These are phyloP conservation scores for Zymoseptoria pseudotritici DNA, from an alignment of 2,329 filamentous ascomycete genomes.

Conservation along the genomic window DNA sequence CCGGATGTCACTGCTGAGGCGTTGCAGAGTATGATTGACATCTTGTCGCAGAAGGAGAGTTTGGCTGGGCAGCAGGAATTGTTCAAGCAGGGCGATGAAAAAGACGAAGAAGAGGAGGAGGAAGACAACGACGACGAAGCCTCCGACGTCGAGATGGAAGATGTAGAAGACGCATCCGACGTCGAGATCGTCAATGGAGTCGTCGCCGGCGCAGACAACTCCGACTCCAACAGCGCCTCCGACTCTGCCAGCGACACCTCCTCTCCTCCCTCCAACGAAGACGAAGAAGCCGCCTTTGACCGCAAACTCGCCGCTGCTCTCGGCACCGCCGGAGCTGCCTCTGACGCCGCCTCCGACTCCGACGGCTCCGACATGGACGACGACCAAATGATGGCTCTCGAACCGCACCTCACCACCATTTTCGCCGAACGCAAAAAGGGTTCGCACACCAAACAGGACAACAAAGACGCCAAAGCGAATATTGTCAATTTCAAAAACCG, in stretches of 20 bases:
- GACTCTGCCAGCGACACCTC: slow-evolving; percentile 21
- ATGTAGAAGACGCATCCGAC: slow-evolving; percentile 31
- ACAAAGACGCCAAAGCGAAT: slow-evolving; percentile 78
- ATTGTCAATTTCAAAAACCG: slow-evolving; percentile 94
- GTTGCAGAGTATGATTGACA: slow-evolving; percentile 58
- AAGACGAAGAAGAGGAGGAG: slow-evolving; percentile 17
- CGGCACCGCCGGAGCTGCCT: slow-evolving; percentile 62
- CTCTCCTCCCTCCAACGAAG: slow-evolving; percentile 27
- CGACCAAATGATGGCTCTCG: slow-evolving; percentile 87
- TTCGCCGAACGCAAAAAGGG: slow-evolving; percentile 67
- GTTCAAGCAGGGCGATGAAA: slow-evolving; percentile 54
- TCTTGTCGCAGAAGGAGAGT: slow-evolving; percentile 72
- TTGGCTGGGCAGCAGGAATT: slow-evolving; percentile 76
- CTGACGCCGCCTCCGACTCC: slow-evolving; percentile 56
- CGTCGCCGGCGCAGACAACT: slow-evolving; percentile 13
- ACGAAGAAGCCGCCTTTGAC: slow-evolving; percentile 58
- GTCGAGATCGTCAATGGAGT: slow-evolving; percentile 30
- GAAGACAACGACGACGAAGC: slow-evolving; percentile 12
- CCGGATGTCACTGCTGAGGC: slow-evolving; percentile 65
- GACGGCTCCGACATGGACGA: slow-evolving; percentile 79
- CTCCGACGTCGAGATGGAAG: slow-evolving; percentile 33
- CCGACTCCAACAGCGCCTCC: slow-evolving; percentile 21
- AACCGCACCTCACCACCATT: slow-evolving; percentile 74
- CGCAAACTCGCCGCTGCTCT: slow-evolving; percentile 71
- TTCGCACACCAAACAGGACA: slow-evolving; percentile 67